Evolutionary conservation across 2,329 filamentous ascomycete genomes (phyloP).

Genomic region (Cladophialophora psammophila): DNA sequence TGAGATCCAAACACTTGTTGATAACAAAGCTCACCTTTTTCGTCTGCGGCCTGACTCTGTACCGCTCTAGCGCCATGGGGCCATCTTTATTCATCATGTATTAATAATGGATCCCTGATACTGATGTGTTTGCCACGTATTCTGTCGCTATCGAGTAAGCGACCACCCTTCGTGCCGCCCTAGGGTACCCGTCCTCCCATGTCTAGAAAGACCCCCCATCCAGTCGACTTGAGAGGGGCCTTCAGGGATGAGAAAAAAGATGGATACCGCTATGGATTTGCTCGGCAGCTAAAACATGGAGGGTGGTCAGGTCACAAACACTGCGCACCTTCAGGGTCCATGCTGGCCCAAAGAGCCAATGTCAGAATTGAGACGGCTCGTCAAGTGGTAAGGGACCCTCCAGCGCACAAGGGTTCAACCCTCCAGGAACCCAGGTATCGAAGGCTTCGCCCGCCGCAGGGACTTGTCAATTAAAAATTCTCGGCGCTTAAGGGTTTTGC

Average conservation of each 20-base stretch:
- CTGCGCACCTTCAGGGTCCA: neutral
- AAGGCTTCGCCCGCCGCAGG: slow-evolving; percentile 26
- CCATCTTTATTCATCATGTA: slow-evolving; percentile 8
- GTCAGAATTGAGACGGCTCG: neutral
- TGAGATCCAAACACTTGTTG: slow-evolving; percentile 1
- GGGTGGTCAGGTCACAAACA: slow-evolving; percentile 18
- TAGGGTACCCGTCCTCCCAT: slow-evolving; percentile 10
- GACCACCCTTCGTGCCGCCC: slow-evolving; percentile 11
- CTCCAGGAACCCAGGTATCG: neutral
- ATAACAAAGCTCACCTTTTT: neutral
- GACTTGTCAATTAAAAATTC: slow-evolving; percentile 14
- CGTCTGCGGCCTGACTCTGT: slow-evolving; percentile 1
- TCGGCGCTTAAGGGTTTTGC: slow-evolving; percentile 14
- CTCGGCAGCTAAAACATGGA: slow-evolving; percentile 25
- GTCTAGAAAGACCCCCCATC: slow-evolving; percentile 11
- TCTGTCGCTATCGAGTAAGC: slow-evolving; percentile 15
- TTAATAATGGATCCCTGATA: slow-evolving; percentile 20
- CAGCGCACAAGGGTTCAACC: slow-evolving; percentile 2
- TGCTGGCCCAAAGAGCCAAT: slow-evolving; percentile 4
- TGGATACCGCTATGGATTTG: slow-evolving; percentile 15
- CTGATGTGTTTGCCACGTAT: slow-evolving; percentile 11
- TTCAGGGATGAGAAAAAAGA: slow-evolving; percentile 6
- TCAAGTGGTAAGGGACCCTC: neutral
- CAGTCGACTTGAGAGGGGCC: neutral
- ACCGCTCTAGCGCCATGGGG: neutral